Base-by-base conservation (phyloP, 352 stramenopile genomes). In the Globisporangium orthogonon region DNA sequence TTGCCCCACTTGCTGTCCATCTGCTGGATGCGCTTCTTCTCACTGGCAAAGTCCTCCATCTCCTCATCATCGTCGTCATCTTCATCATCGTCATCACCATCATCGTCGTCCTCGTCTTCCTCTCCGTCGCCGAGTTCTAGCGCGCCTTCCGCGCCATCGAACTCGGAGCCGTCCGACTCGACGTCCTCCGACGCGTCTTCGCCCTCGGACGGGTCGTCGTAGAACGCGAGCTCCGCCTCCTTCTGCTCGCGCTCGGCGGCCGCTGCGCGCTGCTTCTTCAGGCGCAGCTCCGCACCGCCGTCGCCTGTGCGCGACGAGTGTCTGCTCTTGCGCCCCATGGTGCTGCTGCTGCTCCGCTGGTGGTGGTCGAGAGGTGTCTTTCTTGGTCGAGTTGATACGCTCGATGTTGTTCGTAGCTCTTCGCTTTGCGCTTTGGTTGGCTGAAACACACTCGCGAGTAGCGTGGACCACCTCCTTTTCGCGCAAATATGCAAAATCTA, bases 1-100 rank as follows among this genome's bases (percentile, higher is more conserved):
- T 87, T 90, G 63, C 85, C 85, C 85, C 85, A 95, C 64, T 95
- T 86, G 50, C 70, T 72, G 35, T 87, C 77, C 76, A 95, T 89
- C 74, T 88, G 75, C 54, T 71, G 51, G 28, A 80, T 74, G 54
- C 83, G 81, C 64, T 90, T 76, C 60, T 83, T 86, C 60, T 91
- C 81, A 28, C 69, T 67, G 7, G 80, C 73, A 31, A 74, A 74
- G 52, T 89, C 79, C 15, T 83, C 83, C 35, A 66, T 70, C 31
- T 83, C 65, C 43, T 75, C 68, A 7, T 78, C 74, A 7, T 87
- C 74, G 7, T 79, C 76, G 2, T 76, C 70, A 5, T 73, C 65
- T 15, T 68, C 70, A 0, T 52, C 60, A 6, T 61, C 60, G 7
- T 63, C 51, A 0, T 66, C 65, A 0, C 85, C 71, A 0, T 81